phyloP scores from a whole-genome alignment of 2,329 filamentous ascomycete species.

The Botrytis fabae region DNA sequence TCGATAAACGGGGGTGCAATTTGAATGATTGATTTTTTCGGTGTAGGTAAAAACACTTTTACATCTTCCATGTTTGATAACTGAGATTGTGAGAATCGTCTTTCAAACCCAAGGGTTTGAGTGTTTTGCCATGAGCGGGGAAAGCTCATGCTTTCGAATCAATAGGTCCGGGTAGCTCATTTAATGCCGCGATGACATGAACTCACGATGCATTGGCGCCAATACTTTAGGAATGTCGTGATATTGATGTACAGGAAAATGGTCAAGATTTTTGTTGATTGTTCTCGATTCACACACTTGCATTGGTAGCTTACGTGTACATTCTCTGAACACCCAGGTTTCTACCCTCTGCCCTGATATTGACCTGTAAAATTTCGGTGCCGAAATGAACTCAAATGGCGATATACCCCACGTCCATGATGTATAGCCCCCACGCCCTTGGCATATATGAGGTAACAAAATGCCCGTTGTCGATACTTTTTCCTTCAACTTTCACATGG shows the following conservation, averaged over 20 bases:
- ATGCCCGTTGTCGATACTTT: not conserved
- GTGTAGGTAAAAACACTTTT: not conserved
- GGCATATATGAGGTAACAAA: not conserved
- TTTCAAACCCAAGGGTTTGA: not conserved
- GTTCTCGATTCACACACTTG: not conserved
- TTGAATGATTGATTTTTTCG: not conserved
- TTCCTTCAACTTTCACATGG: constrained; percentile 1
- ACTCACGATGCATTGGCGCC: not conserved
- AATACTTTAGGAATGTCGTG: not conserved
- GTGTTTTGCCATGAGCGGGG: not conserved
- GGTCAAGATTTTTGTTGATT: not conserved
- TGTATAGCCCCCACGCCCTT: not conserved
- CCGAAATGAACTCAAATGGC: not conserved
- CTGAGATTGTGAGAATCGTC: not conserved
- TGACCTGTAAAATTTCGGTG: not conserved
- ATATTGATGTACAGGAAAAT: not conserved
- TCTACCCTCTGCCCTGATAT: not conserved
- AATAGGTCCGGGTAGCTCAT: not conserved
- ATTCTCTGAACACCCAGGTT: not conserved
- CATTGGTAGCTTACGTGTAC: not conserved
- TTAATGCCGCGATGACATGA: not conserved
- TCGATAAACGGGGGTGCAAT: not conserved
- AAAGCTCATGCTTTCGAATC: not conserved
- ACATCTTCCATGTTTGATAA: not conserved
- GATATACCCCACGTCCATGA: not conserved